Evolutionary conservation across 352 stramenopile species (phyloP).

Genomic region (Globisporangium megalacanthum): DNA sequence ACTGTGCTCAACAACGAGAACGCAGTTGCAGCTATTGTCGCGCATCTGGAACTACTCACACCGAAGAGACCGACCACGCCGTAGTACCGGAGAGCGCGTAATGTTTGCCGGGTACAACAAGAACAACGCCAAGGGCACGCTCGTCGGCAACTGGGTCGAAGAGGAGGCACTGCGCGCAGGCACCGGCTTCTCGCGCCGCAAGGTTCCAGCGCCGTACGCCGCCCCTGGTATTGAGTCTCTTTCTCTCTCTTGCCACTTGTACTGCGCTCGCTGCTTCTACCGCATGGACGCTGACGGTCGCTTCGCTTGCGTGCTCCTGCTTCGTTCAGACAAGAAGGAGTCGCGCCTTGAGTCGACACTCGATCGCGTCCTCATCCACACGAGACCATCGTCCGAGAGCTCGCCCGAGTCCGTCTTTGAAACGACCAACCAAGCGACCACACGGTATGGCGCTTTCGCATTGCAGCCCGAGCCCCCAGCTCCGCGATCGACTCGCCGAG

Average conservation of each 20-base stretch:
- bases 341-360: conserved; percentile 40
- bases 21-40: too few relatives aligned
- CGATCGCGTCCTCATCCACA: conserved; percentile 45
- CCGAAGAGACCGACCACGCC: too few relatives aligned
- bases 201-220: conserved; percentile 30
- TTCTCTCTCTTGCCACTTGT: neutral
- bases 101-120: conserved; percentile 78
- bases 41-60: neutral
- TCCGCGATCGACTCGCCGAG: conserved; percentile 36
- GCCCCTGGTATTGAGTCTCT: conserved; percentile 20
- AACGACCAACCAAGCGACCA: conserved; percentile 52
- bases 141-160: conserved; percentile 85
- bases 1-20: neutral
- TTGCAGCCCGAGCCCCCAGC: conserved; percentile 20
- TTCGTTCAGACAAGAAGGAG: conserved; percentile 28
- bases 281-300: neutral
- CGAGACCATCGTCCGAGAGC: conserved; percentile 1
- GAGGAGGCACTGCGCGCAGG: conserved; percentile 56
- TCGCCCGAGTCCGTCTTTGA: conserved; percentile 27
- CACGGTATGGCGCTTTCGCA: conserved; percentile 39
- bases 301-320: neutral
- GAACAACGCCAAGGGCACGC: conserved; percentile 65
- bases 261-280: neutral
- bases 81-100: too few relatives aligned
- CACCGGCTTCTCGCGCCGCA: conserved; percentile 58